Conservation (phyloP, 345 rosid species). For the Acer negundo region DNA sequence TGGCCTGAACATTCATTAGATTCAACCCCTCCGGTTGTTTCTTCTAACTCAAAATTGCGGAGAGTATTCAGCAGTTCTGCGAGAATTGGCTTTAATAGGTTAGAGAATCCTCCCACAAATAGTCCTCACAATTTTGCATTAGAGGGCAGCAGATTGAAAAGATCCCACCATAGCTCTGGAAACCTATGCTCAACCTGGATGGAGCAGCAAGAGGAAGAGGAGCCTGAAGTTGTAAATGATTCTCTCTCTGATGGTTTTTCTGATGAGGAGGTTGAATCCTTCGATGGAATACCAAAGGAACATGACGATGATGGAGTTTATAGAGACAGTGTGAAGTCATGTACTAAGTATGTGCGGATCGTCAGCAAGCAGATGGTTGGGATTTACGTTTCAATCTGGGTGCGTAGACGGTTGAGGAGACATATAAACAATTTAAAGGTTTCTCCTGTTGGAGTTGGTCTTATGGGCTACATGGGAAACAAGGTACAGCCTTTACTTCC, state of each 20-base stretch:
- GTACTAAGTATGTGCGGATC: constrained; percentile 66
- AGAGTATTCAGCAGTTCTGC: constrained; percentile 78
- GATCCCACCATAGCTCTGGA: constrained; percentile 73
- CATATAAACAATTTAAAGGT: constrained; percentile 90
- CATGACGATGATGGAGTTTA: constrained; percentile 22
- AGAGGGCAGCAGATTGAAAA: constrained; percentile 48
- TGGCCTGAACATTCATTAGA: constrained; percentile 92
- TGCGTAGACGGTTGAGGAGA: constrained; percentile 75
- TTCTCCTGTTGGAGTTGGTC: constrained; percentile 96
- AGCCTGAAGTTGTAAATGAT: constrained; percentile 38
- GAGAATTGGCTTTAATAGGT: constrained; percentile 52
- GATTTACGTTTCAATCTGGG: constrained; percentile 92
- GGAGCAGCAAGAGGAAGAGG: constrained; percentile 46
- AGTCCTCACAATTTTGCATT: constrained; percentile 39
- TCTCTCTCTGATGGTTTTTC: constrained; percentile 38
- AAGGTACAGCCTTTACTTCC: constrained; percentile 57
- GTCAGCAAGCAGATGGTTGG: constrained; percentile 99
- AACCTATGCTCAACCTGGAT: constrained; percentile 47
- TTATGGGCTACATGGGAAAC: constrained; percentile 99
- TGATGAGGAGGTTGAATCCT: constrained; percentile 54
- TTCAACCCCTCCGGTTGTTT: constrained; percentile 59
- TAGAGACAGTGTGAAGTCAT: constrained; percentile 30
- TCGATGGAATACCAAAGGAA: constrained; percentile 36
- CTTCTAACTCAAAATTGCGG: constrained; percentile 60
- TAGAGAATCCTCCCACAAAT: constrained; percentile 36